Conservation (phyloP, 192 early-diverging fungal species). For the Backusella liffmaniae region DNA sequence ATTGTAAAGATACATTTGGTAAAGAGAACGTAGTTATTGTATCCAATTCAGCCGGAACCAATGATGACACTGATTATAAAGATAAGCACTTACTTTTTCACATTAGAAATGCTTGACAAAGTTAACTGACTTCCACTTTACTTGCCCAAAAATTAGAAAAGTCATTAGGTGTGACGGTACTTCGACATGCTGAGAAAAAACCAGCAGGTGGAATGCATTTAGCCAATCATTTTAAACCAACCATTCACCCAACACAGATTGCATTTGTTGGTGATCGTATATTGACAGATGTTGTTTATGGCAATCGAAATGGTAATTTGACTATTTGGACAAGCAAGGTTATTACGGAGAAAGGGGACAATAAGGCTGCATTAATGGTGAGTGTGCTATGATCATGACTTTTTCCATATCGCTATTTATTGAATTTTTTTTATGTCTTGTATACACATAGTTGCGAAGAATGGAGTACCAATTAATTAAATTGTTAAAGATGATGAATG, state of each 20-base stretch:
- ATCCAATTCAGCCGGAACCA: slow-evolving; percentile 90
- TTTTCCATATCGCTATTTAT: neutral
- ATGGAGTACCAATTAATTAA: slow-evolving; percentile 21
- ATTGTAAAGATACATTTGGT: slow-evolving; percentile 63
- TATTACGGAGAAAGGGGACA: slow-evolving; percentile 76
- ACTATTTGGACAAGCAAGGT: slow-evolving; percentile 71
- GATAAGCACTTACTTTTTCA: slow-evolving; percentile 15
- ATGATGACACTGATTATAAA: slow-evolving; percentile 64
- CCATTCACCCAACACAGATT: slow-evolving; percentile 12
- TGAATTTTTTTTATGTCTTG: neutral
- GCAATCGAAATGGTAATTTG: slow-evolving; percentile 69
- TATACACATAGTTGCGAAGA: slow-evolving; percentile 3
- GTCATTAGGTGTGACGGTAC: slow-evolving; percentile 56
- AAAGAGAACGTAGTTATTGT: slow-evolving; percentile 70
- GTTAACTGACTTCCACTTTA: neutral
- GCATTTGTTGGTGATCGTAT: slow-evolving; percentile 87
- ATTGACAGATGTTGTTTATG: slow-evolving; percentile 85
- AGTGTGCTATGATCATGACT: neutral
- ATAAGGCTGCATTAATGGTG: slow-evolving; percentile 61
- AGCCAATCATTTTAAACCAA: slow-evolving; percentile 40
- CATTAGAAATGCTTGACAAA: too few relatives aligned
- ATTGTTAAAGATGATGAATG: slow-evolving; percentile 14
- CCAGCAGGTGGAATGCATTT: slow-evolving; percentile 72
- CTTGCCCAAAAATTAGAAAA: slow-evolving; percentile 45
- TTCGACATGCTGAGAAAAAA: slow-evolving; percentile 65